Evolutionary conservation across 129 eudicot genomes (phyloP), one percentile per base, ranked within the genome.

Genomic region (Flaveria brownii): DNA sequence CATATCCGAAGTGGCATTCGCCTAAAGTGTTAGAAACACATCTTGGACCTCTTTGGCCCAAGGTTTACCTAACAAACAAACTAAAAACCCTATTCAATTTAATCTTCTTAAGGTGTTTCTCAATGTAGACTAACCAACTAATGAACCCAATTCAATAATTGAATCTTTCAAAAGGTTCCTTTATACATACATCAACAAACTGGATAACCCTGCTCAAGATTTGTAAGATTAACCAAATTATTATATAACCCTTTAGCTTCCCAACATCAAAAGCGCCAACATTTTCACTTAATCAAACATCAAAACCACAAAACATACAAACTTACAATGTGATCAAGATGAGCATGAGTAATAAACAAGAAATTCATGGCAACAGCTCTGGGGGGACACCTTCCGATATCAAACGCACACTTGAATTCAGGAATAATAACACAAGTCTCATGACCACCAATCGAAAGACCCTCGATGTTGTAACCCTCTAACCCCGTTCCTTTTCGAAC

Each of bases 281-380:
- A 13, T 2, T 17, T 73, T 73, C 33, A 54, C 14, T 41, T 39
- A 68, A 68, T 26, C 6, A 41, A 56, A 36, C 76, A 68, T 50
- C 46, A 72, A 64, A 43, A 18, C n/a, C 36, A 41, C 39, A 60
- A 17, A 71, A 33, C 22, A 33, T 16, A 54, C n/a, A 14, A 17
- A 10, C 97, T 88, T 82, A 94, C 99, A 79, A 94, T 91, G 74
- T 94, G 98, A 78, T 94, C 98, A 77, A 94, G 97, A 74, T 94
- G 99, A 61, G 89, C 99, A 80, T 94, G 99, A 80, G 97, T 91
- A 55, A 94, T 94, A 67, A 91, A 94, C 75, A 94, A 72, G 71
- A 86, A 94, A 65, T 91, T 94, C 89, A 91, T 96, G 8, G 85
- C 93, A 68, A 94, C 88, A 65, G 99, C 99, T 72, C 87, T 82